A percentile compares a stretch with the other conserved stretches of the same genome.
These are phyloP conservation scores for Kalanchoe fedtschenkoi DNA, from an alignment of 164 flowering plant genomes.

Conservation along the genomic window DNA sequence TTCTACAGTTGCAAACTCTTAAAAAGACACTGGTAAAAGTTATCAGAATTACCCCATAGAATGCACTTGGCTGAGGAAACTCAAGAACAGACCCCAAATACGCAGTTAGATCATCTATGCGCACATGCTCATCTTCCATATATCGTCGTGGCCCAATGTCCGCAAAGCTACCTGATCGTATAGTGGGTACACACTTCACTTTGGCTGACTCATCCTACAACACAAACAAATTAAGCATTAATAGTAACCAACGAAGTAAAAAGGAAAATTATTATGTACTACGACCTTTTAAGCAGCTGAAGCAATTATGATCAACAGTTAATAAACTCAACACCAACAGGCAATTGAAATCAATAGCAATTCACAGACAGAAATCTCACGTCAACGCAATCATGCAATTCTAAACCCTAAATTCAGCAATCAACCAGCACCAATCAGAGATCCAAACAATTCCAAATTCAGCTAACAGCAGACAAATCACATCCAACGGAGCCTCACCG, in stretches of 20 bases:
- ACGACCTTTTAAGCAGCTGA: no score
- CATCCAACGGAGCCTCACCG: not conserved
- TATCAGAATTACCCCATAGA: conserved; percentile 53
- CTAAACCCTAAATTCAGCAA: not conserved
- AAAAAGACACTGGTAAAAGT: not conserved
- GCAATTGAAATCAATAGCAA: not conserved
- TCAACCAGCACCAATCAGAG: not conserved
- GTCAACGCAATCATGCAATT: not conserved
- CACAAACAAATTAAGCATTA: not conserved
- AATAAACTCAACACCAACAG: no score
- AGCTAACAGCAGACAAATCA: not conserved
- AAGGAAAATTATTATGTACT: no score
- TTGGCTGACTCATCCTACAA: conserved; percentile 13
- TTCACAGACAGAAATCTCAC: not conserved
- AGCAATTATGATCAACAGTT: no score
- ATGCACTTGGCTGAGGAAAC: conserved; percentile 52
- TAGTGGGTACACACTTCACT: conserved; percentile 21
- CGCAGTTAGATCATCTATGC: conserved; percentile 38
- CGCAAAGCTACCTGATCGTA: conserved; percentile 49
- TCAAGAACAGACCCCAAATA: conserved; percentile 24
- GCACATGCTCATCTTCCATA: conserved; percentile 57
- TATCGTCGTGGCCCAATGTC: conserved; percentile 40
- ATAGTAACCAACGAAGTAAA: no score
- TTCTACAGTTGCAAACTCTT: not conserved
- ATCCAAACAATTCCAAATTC: not conserved